These are phyloP conservation scores for Keithomyces neogunnii DNA, from an alignment of 2,329 filamentous ascomycete species.

Conservation along the genomic window DNA sequence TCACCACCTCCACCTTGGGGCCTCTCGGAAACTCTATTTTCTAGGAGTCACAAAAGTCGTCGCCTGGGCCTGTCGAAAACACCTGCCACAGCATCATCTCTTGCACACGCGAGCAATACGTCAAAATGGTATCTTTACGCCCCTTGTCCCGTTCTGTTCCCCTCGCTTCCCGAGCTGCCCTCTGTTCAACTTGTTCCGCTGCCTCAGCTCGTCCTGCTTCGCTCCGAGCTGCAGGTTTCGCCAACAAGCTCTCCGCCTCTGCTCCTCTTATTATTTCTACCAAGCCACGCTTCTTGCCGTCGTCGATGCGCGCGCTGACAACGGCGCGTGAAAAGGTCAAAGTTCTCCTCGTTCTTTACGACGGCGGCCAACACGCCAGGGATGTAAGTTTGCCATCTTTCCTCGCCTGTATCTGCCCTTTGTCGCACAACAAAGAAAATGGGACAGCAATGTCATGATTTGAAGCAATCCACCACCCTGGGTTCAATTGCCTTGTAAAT, in stretches of 20 bases:
- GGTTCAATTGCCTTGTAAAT: neutral
- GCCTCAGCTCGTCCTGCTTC: conserved; percentile 10
- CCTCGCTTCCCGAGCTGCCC: conserved; percentile 17
- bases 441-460: neutral
- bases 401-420: neutral
- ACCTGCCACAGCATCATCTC: conserved; percentile 8
- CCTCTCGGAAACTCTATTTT: neutral
- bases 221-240: conserved; percentile 8
- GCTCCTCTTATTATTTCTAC: conserved; percentile 21
- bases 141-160: conserved; percentile 18
- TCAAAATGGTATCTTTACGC: conserved; percentile 25
- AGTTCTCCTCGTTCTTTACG: conserved; percentile 89
- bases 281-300: conserved; percentile 33
- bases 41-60: neutral
- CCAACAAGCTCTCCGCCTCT: conserved; percentile 9
- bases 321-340: conserved; percentile 62
- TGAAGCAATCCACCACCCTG: neutral
- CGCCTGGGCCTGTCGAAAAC: neutral
- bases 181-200: conserved; percentile 15
- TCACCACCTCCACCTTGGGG: neutral
- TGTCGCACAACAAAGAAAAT: neutral
- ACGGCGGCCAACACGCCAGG: conserved; percentile 80
- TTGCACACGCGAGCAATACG: conserved; percentile 2
- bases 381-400: conserved; percentile 47
- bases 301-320: conserved; percentile 44